Evolutionary conservation across 208 protist genomes (phyloP), one percentile per base, ranked within the genome.

Genomic region (Sergeia podlipaevii): DNA sequence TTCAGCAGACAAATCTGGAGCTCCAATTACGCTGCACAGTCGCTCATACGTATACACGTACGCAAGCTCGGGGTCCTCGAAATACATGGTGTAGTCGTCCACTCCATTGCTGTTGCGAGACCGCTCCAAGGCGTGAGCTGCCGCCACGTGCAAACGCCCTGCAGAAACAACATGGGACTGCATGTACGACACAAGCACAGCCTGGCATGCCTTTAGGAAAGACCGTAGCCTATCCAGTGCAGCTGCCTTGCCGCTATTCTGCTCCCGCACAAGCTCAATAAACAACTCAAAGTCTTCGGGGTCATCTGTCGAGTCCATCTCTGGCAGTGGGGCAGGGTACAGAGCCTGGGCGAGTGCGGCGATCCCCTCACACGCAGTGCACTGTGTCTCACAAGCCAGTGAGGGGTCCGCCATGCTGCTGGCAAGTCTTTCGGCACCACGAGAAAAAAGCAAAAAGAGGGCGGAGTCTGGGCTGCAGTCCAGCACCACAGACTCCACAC

Each of bases 41-140:
- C 81, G 72, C 55, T 93, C 85, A 37, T 89, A 88, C 15, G 74
- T 77, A 3, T 63, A 64, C 65, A 85, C 85, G 34, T 86, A 39
- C 5, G 82, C 64, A 11, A 87, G 38, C n/a, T 61, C 28, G 21
- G 65, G 23, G 4, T 74, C 68, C 32, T 85, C 75, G 56, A 78
- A 73, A 13, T 29, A 49, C 11, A 85, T 57, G 11, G 70, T 59
- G 46, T 78, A 87, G 33, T 77, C 74, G 26, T 87, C 74, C 23
- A 48, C 56, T 4, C 41, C 42, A 7, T 61, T 60, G 10, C n/a
- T n/a, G n/a, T n/a, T n/a, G n/a, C 51, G 39, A 10, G 53, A 49
- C n/a, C 56, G 46, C 18, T 36, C 53, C 3, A 77, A 11, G 2
- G 67, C 60, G 51, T 83, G 75, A 15, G 30, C 27, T 1, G 68